Percentiles rank a stretch among this genome's conserved stretches.
Conservation (phyloP, 805 yeast genomes). For the Schwanniomyces polymorphus region DNA sequence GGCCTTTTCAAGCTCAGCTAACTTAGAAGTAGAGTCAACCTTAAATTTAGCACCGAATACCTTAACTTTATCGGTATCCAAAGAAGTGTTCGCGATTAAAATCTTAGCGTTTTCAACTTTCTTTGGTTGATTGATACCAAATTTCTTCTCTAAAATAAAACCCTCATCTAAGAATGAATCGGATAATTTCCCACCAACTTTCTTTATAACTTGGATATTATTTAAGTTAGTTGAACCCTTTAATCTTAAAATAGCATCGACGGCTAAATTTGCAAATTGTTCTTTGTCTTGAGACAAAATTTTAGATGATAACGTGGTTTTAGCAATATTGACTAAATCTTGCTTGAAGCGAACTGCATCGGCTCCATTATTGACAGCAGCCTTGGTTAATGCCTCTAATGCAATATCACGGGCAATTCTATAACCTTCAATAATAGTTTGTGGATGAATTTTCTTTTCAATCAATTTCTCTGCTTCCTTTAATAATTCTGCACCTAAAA, state of each 20-base stretch:
- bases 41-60: conserved; percentile 97
- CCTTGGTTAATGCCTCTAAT: conserved; percentile 67
- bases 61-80: conserved; percentile 97
- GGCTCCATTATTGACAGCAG: conserved; percentile 71
- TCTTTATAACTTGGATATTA: conserved; percentile 90
- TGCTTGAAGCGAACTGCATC: conserved; percentile 61
- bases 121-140: conserved; percentile 94
- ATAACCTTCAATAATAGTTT: conserved; percentile 94
- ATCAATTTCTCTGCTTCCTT: conserved; percentile 93
- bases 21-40: conserved; percentile 90
- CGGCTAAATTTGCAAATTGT: conserved; percentile 85
- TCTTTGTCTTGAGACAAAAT: conserved; percentile 94
- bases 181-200: conserved; percentile 86
- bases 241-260: conserved; percentile 87
- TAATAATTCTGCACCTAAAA: conserved; percentile 83
- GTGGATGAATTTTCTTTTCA: conserved; percentile 94
- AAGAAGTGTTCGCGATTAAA: conserved; percentile 89
- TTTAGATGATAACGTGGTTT: conserved; percentile 90
- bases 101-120: conserved; percentile 79
- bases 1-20: conserved; percentile 92
- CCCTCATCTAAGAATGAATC: conserved; percentile 97
- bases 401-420: conserved; percentile 90
- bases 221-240: conserved; percentile 86
- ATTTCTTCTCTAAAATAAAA: conserved; percentile 84
- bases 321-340: conserved; percentile 85